phyloP scores from a whole-genome alignment of 208 protist genomes.

The Endotrypanum monterogeii region DNA sequence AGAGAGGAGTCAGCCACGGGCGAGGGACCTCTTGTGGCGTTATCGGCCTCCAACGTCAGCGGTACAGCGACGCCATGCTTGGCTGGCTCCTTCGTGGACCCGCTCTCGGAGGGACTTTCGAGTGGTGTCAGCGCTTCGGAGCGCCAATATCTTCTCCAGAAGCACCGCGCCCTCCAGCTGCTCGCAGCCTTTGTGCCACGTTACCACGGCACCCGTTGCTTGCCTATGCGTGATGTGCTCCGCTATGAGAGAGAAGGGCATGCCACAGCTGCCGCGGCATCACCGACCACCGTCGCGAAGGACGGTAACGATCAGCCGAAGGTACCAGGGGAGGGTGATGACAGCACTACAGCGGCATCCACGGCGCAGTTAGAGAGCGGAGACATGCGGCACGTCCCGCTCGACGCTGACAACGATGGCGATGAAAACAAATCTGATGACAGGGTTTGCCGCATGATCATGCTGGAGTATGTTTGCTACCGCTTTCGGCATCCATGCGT shows the following conservation, averaged over 20 bases:
- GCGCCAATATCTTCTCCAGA: slow-evolving; percentile 30
- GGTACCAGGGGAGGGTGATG: background rate
- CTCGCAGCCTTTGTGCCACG: slow-evolving; percentile 75
- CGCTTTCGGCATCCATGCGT: slow-evolving; percentile 75
- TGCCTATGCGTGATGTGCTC: slow-evolving; percentile 32
- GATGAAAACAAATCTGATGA: slow-evolving; percentile 13
- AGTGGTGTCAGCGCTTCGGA: slow-evolving; percentile 18
- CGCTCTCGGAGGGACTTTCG: slow-evolving; percentile 15
- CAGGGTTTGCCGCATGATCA: slow-evolving; percentile 63
- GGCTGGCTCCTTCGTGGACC: slow-evolving; percentile 26
- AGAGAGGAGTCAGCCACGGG: background rate
- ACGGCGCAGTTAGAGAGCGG: background rate
- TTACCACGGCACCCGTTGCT: slow-evolving; percentile 57
- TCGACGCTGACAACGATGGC: slow-evolving; percentile 20
- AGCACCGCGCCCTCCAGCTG: slow-evolving; percentile 44
- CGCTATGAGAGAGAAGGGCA: slow-evolving; percentile 17
- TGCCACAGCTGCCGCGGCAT: slow-evolving; percentile 4
- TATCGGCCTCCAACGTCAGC: background rate
- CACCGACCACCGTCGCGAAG: background rate
- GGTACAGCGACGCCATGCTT: slow-evolving; percentile 27
- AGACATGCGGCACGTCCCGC: background rate
- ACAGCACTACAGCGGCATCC: background rate
- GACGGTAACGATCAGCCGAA: background rate
- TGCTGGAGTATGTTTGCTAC: slow-evolving; percentile 84
- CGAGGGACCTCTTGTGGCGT: background rate